These are phyloP conservation scores for Umbellularia californica DNA, from an alignment of 164 flowering plant species.

Conservation along the genomic window DNA sequence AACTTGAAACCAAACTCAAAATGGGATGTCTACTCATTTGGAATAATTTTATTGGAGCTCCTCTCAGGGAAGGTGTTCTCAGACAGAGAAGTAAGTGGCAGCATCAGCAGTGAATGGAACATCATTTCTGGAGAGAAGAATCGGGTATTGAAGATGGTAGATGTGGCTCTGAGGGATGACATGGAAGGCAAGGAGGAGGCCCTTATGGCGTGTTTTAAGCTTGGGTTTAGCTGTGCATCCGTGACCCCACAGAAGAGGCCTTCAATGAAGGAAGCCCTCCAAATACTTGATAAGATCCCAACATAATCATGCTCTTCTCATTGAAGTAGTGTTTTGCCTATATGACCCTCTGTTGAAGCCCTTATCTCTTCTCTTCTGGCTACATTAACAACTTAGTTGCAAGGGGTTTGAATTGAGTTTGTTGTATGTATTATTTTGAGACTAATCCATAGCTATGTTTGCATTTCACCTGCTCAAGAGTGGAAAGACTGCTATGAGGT, in stretches of 20 bases:
- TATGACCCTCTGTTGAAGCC: no score
- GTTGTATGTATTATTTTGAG: no score
- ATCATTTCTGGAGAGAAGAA: slow-evolving; percentile 44
- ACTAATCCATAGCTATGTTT: no score
- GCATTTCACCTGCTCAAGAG: no score
- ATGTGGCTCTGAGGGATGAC: slow-evolving; percentile 65
- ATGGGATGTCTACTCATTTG: slow-evolving; percentile 92
- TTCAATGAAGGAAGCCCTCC: slow-evolving; percentile 76
- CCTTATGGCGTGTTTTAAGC: slow-evolving; percentile 50
- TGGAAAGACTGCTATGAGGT: no score
- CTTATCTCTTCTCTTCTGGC: no score
- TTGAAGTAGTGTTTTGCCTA: no score
- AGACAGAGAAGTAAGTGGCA: slow-evolving; percentile 46
- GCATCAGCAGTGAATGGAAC: slow-evolving; percentile 31
- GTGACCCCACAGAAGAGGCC: slow-evolving; percentile 76
- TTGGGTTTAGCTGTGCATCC: slow-evolving; percentile 67
- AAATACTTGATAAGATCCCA: slow-evolving; percentile 67
- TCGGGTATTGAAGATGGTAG: slow-evolving; percentile 62
- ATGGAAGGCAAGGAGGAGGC: slow-evolving; percentile 82
- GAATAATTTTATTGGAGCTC: slow-evolving; percentile 77
- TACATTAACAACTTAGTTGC: no score
- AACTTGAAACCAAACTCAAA: slow-evolving; percentile 76
- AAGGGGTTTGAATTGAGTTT: no score
- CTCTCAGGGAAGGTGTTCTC: slow-evolving; percentile 60
- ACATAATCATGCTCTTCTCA: no score